Evolutionary conservation across 1,284 basidiomycete genomes (phyloP).

Genomic region (Golubevia pallescens): DNA sequence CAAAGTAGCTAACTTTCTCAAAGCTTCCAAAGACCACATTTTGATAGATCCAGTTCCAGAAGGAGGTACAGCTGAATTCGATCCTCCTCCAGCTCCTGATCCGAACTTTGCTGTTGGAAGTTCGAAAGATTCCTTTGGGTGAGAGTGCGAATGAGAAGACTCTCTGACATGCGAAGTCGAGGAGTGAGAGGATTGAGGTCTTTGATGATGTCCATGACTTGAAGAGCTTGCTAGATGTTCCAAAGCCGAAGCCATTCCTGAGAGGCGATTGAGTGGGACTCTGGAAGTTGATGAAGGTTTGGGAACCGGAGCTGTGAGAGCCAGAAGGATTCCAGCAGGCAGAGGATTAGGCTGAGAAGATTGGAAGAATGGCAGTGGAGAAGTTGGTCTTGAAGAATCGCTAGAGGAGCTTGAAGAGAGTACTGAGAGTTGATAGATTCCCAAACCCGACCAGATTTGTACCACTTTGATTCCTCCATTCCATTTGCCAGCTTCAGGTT

Average conservation of each 20-base stretch:
- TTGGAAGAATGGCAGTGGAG: neutral
- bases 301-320: slow-evolving; percentile 35
- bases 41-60: slow-evolving; percentile 20
- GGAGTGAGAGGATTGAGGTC: slow-evolving; percentile 11
- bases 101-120: slow-evolving; percentile 14
- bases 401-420: slow-evolving; percentile 17
- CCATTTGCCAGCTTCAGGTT: neutral
- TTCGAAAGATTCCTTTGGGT: slow-evolving; percentile 18
- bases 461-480: slow-evolving; percentile 10
- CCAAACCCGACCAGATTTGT: slow-evolving; percentile 32
- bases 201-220: neutral
- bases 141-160: slow-evolving; percentile 2
- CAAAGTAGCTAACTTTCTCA: slow-evolving; percentile 28
- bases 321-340: slow-evolving; percentile 24
- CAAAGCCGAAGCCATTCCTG: neutral
- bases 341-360: slow-evolving; percentile 5
- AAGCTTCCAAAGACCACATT: slow-evolving; percentile 46
- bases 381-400: neutral
- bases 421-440: slow-evolving; percentile 36
- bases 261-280: slow-evolving; percentile 14
- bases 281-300: slow-evolving; percentile 25
- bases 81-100: neutral
- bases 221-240: neutral
- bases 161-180: slow-evolving; percentile 7
- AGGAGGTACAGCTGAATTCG: slow-evolving; percentile 5